Conservation (phyloP, 2,329 filamentous ascomycete genomes). For the Alternaria atra region DNA sequence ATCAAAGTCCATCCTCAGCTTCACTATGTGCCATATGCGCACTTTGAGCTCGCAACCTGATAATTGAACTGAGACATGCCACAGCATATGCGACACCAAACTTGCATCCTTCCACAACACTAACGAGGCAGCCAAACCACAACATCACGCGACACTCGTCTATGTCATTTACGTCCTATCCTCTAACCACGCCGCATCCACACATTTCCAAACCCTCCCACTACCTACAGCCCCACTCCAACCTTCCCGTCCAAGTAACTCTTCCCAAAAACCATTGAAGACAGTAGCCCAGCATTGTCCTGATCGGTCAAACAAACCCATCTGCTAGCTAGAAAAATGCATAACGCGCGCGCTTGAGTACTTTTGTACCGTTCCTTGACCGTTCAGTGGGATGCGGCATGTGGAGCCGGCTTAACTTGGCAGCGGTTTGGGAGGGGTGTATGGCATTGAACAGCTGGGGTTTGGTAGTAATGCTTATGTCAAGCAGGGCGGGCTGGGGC, state of each 20-base stretch:
- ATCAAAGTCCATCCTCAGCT: background rate
- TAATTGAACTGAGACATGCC: background rate
- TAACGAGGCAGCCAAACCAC: background rate
- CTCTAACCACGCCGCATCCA: background rate
- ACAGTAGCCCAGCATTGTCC: slow-evolving; percentile 16
- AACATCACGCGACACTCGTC: background rate
- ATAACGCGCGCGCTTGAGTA: background rate
- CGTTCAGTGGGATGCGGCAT: background rate
- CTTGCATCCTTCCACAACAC: background rate
- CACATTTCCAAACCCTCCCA: background rate
- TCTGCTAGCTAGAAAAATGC: background rate
- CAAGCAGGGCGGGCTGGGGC: background rate
- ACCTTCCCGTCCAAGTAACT: slow-evolving; percentile 20
- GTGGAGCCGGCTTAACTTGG: background rate
- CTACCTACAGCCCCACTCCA: background rate
- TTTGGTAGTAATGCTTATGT: background rate
- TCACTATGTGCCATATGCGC: background rate
- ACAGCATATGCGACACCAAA: background rate
- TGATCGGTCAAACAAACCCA: slow-evolving; percentile 13
- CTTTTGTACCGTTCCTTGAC: slow-evolving; percentile 3
- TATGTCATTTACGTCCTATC: background rate
- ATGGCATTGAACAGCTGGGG: background rate
- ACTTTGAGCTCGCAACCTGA: background rate
- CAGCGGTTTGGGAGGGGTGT: background rate
- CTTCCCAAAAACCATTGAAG: slow-evolving; percentile 4